Conservation (phyloP, 805 yeast species). For the Candida dajiaensis region DNA sequence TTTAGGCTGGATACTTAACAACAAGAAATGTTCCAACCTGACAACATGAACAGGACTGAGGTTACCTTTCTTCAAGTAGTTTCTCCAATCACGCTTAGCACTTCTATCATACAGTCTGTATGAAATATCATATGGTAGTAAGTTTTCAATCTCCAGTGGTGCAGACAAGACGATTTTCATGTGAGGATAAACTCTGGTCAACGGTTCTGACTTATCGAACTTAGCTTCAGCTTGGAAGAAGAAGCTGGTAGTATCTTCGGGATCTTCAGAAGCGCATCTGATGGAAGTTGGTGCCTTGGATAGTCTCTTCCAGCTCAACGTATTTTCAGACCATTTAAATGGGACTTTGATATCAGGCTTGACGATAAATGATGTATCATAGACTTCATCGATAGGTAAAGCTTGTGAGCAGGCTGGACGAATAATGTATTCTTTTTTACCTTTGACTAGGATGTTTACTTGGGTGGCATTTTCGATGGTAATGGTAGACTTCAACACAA, state of each 20-base stretch:
- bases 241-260: constrained; percentile 40
- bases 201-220: constrained; percentile 60
- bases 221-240: constrained; percentile 70
- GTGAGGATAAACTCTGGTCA: constrained; percentile 76
- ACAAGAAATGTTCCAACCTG: constrained; percentile 59
- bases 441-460: constrained; percentile 36
- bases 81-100: constrained; percentile 60
- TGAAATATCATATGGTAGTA: constrained; percentile 74
- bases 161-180: constrained; percentile 73
- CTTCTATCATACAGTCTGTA: constrained; percentile 76
- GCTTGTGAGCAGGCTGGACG: constrained; percentile 55
- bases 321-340: constrained; percentile 64
- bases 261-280: constrained; percentile 46
- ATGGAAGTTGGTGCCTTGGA: constrained; percentile 45
- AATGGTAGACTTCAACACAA: constrained; percentile 73
- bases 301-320: constrained; percentile 61
- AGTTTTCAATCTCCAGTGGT: constrained; percentile 79
- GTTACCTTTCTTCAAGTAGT: constrained; percentile 55
- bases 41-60: constrained; percentile 77
- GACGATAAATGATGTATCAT: constrained; percentile 48
- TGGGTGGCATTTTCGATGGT: constrained; percentile 59
- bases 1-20: constrained; percentile 63
- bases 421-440: constrained; percentile 34
- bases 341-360: constrained; percentile 53
- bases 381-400: constrained; percentile 68